A percentile compares a stretch with the other conserved stretches of the same genome.
phyloP scores from a whole-genome alignment of 2,329 filamentous ascomycete genomes.

The Whalleya microplaca region DNA sequence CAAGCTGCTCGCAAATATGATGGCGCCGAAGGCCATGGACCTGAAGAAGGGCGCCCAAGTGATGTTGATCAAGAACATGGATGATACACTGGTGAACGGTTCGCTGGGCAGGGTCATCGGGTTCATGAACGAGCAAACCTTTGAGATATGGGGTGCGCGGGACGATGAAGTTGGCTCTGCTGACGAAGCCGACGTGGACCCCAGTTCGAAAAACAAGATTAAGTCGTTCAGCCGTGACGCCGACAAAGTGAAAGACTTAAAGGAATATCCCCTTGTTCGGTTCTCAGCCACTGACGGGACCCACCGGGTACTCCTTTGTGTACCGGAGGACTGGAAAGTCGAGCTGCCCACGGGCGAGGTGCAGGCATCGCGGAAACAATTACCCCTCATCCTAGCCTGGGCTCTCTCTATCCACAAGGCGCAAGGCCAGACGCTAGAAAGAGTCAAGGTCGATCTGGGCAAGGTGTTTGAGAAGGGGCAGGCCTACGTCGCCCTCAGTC shows the following conservation, averaged over 20 bases:
- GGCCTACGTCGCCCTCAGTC: slow-evolving; percentile 93
- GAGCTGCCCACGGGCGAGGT: slow-evolving; percentile 95
- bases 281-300: slow-evolving; percentile 82
- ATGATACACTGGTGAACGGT: slow-evolving; percentile 91
- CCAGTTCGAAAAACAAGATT: slow-evolving; percentile 57
- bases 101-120: slow-evolving; percentile 83
- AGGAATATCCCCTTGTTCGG: slow-evolving; percentile 79
- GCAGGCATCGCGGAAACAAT: slow-evolving; percentile 80
- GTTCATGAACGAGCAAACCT: slow-evolving; percentile 65
- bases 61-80: slow-evolving; percentile 99
- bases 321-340: slow-evolving; percentile 92
- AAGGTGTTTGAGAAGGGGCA: slow-evolving; percentile 96
- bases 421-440: slow-evolving; percentile 89
- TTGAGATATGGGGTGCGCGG: slow-evolving; percentile 36
- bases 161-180: slow-evolving; percentile 47
- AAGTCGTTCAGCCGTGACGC: slow-evolving; percentile 51
- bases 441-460: slow-evolving; percentile 92
- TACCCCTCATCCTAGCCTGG: slow-evolving; percentile 94
- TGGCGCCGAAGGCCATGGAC: slow-evolving; percentile 81
- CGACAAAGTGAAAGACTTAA: slow-evolving; percentile 50
- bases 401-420: slow-evolving; percentile 97
- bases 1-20: slow-evolving; percentile 83
- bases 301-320: slow-evolving; percentile 75
- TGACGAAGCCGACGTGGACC: slow-evolving; percentile 45
- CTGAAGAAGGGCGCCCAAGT: slow-evolving; percentile 94